phyloP scores from a whole-genome alignment of 345 rosid species.

The Salix dunnii region DNA sequence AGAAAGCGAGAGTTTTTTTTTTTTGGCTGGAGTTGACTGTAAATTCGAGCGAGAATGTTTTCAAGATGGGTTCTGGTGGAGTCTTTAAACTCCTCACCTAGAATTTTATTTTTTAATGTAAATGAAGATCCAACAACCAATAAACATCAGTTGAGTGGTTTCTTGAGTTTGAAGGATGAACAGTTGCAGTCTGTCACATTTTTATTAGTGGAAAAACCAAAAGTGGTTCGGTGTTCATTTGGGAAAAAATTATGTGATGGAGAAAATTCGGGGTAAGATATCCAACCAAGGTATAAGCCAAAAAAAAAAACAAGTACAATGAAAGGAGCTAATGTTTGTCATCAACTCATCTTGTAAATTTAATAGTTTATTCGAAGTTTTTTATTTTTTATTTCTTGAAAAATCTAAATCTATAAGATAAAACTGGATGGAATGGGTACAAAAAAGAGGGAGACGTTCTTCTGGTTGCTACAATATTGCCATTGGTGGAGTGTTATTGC shows the following conservation, averaged over 20 bases:
- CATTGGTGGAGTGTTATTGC: no score
- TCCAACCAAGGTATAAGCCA: neutral
- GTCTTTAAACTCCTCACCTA: constrained; percentile 1
- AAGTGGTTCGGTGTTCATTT: constrained; percentile 10
- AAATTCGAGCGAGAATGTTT: neutral
- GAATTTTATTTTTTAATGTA: constrained; percentile 8
- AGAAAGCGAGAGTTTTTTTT: neutral
- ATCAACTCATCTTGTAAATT: no score
- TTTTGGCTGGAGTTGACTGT: constrained; percentile 22
- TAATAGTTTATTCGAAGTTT: no score
- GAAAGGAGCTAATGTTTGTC: no score
- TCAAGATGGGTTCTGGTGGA: neutral
- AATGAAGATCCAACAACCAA: constrained; percentile 15
- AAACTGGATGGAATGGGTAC: no score
- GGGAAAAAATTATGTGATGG: neutral
- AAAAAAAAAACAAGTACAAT: no score
- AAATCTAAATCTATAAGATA: no score
- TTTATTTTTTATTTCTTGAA: no score
- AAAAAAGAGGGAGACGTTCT: no score
- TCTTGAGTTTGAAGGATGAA: constrained; percentile 17
- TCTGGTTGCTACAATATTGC: no score
- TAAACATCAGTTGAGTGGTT: neutral
- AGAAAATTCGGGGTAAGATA: neutral
- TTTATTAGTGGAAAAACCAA: constrained; percentile 6
- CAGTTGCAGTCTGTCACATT: constrained; percentile 2